A percentile compares a stretch with the other conserved stretches of the same genome.
Conservation (phyloP, 441 rosid genomes). For the Pelargonium citronellum region DNA sequence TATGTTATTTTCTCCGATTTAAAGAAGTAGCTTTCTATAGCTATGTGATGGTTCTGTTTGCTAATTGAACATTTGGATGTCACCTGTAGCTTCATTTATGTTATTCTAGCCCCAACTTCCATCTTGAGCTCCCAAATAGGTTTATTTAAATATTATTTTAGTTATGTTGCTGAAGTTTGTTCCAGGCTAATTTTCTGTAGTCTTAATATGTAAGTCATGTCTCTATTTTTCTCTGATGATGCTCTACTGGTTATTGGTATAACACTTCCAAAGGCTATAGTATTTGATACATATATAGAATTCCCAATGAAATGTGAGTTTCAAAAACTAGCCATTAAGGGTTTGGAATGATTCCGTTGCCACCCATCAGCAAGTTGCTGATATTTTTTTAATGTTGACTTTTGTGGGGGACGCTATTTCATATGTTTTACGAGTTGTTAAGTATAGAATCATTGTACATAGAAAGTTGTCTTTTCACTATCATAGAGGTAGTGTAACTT, state of each 20-base stretch:
- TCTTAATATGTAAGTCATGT: neutral
- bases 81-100: neutral
- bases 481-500: neutral
- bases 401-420: neutral
- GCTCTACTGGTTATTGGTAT: neutral
- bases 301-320: too few species aligned
- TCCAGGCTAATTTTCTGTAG: neutral
- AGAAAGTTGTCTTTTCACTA: neutral
- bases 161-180: neutral
- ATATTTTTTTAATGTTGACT: neutral
- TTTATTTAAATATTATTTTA: neutral
- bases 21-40: neutral
- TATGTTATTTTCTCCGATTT: neutral
- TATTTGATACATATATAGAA: too few species aligned
- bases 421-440: neutral
- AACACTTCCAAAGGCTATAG: neutral
- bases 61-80: neutral
- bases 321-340: neutral
- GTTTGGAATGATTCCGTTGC: neutral
- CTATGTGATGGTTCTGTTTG: neutral
- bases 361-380: neutral
- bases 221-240: neutral
- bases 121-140: neutral
- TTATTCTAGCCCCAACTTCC: neutral
- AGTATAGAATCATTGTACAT: neutral